A percentile compares a stretch with the other conserved stretches of the same genome.
phyloP scores from a whole-genome alignment of 192 early-diverging fungal genomes.

The Gamsiella multidivaricata region DNA sequence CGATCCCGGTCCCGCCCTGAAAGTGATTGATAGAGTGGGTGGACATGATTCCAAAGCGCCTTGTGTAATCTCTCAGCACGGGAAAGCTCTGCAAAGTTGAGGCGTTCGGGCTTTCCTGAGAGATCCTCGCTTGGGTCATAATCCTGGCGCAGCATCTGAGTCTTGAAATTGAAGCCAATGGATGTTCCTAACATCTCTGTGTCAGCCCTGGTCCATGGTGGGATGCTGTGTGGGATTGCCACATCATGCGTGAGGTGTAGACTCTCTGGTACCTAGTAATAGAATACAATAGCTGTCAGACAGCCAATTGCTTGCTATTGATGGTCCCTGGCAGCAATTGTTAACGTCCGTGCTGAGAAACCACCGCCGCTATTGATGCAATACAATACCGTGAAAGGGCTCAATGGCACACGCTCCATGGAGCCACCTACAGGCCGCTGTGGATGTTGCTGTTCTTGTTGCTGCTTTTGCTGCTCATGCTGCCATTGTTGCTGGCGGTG shows the following conservation, averaged over 20 bases:
- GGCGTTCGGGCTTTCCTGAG: constrained; percentile 17
- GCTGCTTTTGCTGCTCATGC: no score
- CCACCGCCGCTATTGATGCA: no score
- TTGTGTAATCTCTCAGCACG: constrained; percentile 56
- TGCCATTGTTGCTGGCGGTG: constrained; percentile 11
- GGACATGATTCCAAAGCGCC: constrained; percentile 55
- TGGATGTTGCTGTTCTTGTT: constrained; percentile 16
- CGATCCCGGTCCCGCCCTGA: constrained; percentile 21
- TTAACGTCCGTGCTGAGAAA: no score
- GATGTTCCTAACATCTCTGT: constrained; percentile 43
- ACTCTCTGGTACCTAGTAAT: constrained; percentile 37
- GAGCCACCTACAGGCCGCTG: not conserved
- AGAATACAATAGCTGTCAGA: no score
- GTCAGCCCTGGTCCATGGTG: constrained; percentile 56
- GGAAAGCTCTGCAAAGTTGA: constrained; percentile 54
- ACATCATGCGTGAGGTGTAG: constrained; percentile 54
- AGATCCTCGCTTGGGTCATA: constrained; percentile 30
- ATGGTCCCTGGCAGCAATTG: not conserved
- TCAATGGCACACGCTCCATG: constrained; percentile 20
- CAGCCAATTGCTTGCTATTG: no score
- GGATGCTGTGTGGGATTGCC: constrained; percentile 54
- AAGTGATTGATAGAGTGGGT: constrained; percentile 52
- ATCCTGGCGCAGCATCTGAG: constrained; percentile 24
- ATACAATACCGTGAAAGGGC: constrained; percentile 31
- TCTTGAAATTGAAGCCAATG: constrained; percentile 44